Evolutionary conservation across 106 monocot species (phyloP), one percentile per base, ranked within the genome.

Genomic region (Allium fistulosum): DNA sequence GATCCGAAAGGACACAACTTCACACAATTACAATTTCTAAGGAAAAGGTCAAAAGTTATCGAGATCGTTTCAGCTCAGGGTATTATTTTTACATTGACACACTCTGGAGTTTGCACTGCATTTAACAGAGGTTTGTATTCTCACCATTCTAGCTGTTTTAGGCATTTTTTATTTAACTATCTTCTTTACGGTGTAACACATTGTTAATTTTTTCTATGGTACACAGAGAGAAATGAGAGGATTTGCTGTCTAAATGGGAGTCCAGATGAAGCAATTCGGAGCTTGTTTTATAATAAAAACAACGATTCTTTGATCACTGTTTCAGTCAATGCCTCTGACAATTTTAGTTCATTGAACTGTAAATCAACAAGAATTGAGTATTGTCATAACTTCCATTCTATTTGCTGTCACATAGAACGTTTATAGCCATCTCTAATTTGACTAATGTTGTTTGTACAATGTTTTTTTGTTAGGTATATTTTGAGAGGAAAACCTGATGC

Each of bases 291-390:
- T 67, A 93, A 93, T 75, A 93, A 93, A 72, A 88, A 81, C 55
- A 88, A 88, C 70, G 82, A 88, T 77, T 88, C 93, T 37, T 82
- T 93, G 22, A 93, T 93, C 47, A 93, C 93, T 49, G 88, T 93
- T 15, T 93, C 93, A 59, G 93, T 93, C 17, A 88, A 88, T 75
- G 88, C 80, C 63, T 83, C 83, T 53, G 93, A 93, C 66, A 81
- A 83, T 72, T 93, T 88, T 79, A 83, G 93, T 63, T 88, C 93
- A 47, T 81, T 93, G 75, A 85, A 83, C 77, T 93, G 93, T 69
- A 88, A 85, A 72, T 81, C 88, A 11, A 93, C 93, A 9, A 83
- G 85, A 49, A 88, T 92, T 58, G 85, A 92, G 92, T 92, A 51
- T 53, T 22, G 37, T 37, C 37, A 37, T 37, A 37, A 37, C 37